Evolutionary conservation across 2,329 filamentous ascomycete genomes (phyloP).

Genomic region (Apiospora kogelbergensis): DNA sequence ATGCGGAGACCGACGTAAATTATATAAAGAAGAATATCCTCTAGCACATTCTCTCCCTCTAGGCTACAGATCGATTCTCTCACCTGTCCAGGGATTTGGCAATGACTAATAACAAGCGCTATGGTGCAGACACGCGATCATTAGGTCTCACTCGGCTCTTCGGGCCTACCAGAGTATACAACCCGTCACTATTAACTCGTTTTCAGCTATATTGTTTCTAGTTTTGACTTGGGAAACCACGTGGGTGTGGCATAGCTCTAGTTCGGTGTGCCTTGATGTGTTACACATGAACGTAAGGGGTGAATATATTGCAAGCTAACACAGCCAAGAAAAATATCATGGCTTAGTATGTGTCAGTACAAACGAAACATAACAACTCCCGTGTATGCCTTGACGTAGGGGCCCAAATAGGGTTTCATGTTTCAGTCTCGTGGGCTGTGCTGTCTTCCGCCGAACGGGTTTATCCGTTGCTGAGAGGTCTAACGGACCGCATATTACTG

Average conservation of each 20-base stretch:
- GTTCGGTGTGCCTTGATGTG: neutral
- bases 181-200: neutral
- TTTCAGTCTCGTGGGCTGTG: neutral
- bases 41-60: too few species aligned
- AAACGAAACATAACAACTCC: neutral
- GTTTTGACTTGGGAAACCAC: neutral
- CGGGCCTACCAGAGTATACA: neutral
- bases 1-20: neutral
- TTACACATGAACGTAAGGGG: neutral
- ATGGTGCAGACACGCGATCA: too few species aligned
- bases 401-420: neutral
- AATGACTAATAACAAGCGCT: too few species aligned
- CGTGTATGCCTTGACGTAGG: neutral
- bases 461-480: neutral
- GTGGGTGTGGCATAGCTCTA: neutral
- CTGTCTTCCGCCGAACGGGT: neutral
- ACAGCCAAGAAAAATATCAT: too few species aligned
- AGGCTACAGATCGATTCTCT: too few species aligned
- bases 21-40: too few species aligned
- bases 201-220: neutral
- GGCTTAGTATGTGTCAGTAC: neutral
- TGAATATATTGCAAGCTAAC: too few species aligned
- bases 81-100: too few species aligned
- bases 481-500: neutral
- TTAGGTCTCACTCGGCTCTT: too few species aligned